A percentile compares a stretch with the other conserved stretches of the same genome.
phyloP scores from a whole-genome alignment of 2,329 filamentous ascomycete species.

The Didymella segeticola region DNA sequence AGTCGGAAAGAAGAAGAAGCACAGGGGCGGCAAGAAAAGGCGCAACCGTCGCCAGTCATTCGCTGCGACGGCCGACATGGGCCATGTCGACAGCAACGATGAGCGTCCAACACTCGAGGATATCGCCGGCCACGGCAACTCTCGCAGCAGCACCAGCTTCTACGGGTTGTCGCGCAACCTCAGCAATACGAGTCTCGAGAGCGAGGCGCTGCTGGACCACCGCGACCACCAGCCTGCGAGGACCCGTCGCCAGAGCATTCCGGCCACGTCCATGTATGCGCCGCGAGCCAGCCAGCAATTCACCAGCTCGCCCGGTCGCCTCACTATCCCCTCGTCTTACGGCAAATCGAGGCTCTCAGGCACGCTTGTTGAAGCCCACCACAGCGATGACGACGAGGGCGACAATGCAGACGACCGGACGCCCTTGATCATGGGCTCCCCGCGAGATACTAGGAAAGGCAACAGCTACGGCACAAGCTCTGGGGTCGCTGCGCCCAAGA shows the following conservation, averaged over 20 bases:
- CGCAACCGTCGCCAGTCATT: conserved; percentile 81
- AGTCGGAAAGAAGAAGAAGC: conserved; percentile 70
- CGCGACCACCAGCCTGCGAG: conserved; percentile 60
- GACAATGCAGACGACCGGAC: conserved; percentile 60
- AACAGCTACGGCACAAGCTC: conserved; percentile 45
- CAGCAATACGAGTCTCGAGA: conserved; percentile 88
- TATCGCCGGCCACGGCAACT: conserved; percentile 23
- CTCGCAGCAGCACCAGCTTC: conserved; percentile 56
- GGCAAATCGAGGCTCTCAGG: conserved; percentile 39
- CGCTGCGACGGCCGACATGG: conserved; percentile 60
- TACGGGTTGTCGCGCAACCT: conserved; percentile 65
- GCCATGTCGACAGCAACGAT: conserved; percentile 63
- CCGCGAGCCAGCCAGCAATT: conserved; percentile 35
- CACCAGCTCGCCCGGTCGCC: conserved; percentile 28
- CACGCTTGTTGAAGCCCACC: conserved; percentile 40
- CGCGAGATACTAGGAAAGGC: conserved; percentile 40
- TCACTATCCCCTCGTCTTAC: conserved; percentile 21
- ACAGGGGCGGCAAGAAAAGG: conserved; percentile 80
- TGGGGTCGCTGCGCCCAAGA: conserved; percentile 21
- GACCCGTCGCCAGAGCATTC: conserved; percentile 53
- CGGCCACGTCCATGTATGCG: conserved; percentile 41
- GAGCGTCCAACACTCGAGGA: conserved; percentile 54
- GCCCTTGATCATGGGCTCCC: conserved; percentile 57
- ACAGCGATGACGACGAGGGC: conserved; percentile 60
- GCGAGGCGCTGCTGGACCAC: conserved; percentile 86